These are phyloP conservation scores for Apiospora marii DNA, from an alignment of 2,329 filamentous ascomycete genomes.

Conservation along the genomic window DNA sequence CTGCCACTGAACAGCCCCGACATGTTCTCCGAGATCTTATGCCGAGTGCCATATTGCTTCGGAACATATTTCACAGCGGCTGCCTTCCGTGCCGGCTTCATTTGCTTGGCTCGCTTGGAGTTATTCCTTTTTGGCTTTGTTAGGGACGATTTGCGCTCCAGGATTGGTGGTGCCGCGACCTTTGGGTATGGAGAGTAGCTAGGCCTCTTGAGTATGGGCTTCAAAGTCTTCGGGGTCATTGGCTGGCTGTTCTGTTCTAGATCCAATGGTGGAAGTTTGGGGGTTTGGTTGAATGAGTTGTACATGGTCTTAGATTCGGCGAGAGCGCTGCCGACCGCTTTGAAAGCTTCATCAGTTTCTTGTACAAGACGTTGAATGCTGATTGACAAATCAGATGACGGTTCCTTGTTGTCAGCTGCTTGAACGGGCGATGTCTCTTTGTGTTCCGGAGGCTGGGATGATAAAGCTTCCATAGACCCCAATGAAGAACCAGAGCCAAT, in stretches of 20 bases:
- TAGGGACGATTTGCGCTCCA: slow-evolving; percentile 41
- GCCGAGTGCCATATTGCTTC: slow-evolving; percentile 50
- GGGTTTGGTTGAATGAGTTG: slow-evolving; percentile 38
- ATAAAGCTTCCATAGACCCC: slow-evolving; percentile 41
- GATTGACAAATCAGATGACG: slow-evolving; percentile 43
- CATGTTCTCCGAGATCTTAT: slow-evolving; percentile 64
- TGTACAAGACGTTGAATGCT: slow-evolving; percentile 55
- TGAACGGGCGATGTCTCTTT: slow-evolving; percentile 34
- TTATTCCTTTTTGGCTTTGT: slow-evolving; percentile 50
- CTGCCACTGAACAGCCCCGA: slow-evolving; percentile 63
- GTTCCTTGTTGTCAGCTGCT: slow-evolving; percentile 30
- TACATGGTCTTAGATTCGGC: slow-evolving; percentile 45
- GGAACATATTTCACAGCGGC: slow-evolving; percentile 35
- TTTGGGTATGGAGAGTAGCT: slow-evolving; percentile 34
- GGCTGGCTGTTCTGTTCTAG: neutral
- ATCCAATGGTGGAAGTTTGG: slow-evolving; percentile 39
- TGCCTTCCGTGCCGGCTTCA: slow-evolving; percentile 39
- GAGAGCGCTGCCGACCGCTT: slow-evolving; percentile 52
- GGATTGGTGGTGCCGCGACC: slow-evolving; percentile 34
- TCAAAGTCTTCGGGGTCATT: neutral
- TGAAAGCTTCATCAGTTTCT: slow-evolving; percentile 60
- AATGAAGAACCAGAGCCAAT: slow-evolving; percentile 34
- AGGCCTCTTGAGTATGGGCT: slow-evolving; percentile 27
- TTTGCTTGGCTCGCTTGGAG: slow-evolving; percentile 48
- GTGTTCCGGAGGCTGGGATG: slow-evolving; percentile 36